A percentile compares a stretch with the other conserved stretches of the same genome.
Conservation (phyloP, 192 early-diverging fungal genomes). For the Glomus cerebriforme region DNA sequence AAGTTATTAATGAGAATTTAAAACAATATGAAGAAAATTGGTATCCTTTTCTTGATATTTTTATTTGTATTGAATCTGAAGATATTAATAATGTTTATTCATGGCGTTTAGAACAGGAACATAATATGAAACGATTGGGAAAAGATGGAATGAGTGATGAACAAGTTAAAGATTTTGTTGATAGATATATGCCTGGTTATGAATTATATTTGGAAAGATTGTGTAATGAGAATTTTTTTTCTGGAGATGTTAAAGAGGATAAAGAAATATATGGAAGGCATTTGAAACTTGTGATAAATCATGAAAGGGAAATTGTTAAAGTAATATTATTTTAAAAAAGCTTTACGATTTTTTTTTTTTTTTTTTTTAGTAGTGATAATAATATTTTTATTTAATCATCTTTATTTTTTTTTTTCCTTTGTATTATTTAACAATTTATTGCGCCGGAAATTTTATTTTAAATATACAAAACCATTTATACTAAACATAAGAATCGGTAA, state of each 20-base stretch:
- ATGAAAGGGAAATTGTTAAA: constrained; percentile 38
- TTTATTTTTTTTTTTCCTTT: no score
- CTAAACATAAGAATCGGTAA: no score
- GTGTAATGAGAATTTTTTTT: constrained; percentile 51
- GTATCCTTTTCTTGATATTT: constrained; percentile 73
- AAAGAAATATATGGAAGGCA: constrained; percentile 36
- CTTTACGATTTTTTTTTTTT: no score
- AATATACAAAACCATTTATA: no score
- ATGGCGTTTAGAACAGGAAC: constrained; percentile 91
- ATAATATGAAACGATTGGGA: constrained; percentile 49
- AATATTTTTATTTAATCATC: no score
- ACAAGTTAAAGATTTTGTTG: constrained; percentile 83
- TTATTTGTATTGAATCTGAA: constrained; percentile 68
- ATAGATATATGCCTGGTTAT: constrained; percentile 88
- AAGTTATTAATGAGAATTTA: constrained; percentile 51
- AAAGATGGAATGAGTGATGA: constrained; percentile 66
- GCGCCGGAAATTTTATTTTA: no score
- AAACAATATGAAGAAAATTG: constrained; percentile 56
- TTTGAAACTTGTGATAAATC: constrained; percentile 43
- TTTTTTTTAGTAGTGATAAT: no score
- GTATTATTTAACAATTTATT: no score
- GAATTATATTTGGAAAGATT: constrained; percentile 58
- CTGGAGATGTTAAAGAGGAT: background rate
- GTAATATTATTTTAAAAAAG: background rate
- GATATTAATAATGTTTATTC: constrained; percentile 69